phyloP scores from a whole-genome alignment of 2,329 filamentous ascomycete species.

The Beauveria asiatica region DNA sequence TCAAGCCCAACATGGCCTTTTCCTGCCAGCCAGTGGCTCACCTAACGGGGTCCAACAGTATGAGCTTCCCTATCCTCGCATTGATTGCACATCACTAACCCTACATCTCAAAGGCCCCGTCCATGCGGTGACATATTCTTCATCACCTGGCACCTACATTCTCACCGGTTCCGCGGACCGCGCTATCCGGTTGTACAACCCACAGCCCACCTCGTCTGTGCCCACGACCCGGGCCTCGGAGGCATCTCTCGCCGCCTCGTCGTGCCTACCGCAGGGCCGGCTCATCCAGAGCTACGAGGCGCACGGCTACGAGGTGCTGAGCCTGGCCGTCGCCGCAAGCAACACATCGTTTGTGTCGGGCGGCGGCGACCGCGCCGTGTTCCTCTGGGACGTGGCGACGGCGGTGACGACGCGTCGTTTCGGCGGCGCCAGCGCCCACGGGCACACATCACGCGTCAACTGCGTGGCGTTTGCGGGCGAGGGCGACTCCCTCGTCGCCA shows the following conservation, averaged over 20 bases:
- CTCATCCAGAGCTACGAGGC: slow-evolving; percentile 84
- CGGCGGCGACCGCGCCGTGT: slow-evolving; percentile 84
- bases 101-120: slow-evolving; percentile 49
- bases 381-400: slow-evolving; percentile 87
- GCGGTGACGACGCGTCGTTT: slow-evolving; percentile 72
- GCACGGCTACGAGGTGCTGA: slow-evolving; percentile 88
- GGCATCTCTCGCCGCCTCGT: slow-evolving; percentile 17
- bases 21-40: slow-evolving; percentile 44
- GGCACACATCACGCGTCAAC: slow-evolving; percentile 68
- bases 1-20: slow-evolving; percentile 32
- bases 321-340: slow-evolving; percentile 62
- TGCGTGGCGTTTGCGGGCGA: slow-evolving; percentile 70
- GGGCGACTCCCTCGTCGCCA: slow-evolving; percentile 63
- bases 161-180: slow-evolving; percentile 83
- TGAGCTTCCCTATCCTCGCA: slow-evolving; percentile 11
- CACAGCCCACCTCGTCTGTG: slow-evolving; percentile 41
- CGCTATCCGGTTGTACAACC: slow-evolving; percentile 79
- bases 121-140: slow-evolving; percentile 65
- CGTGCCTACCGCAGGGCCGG: slow-evolving; percentile 36
- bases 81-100: background rate
- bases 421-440: slow-evolving; percentile 42
- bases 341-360: slow-evolving; percentile 82
- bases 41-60: slow-evolving; percentile 51
- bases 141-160: slow-evolving; percentile 65
- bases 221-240: slow-evolving; percentile 15